Evolutionary conservation across 805 yeast genomes (phyloP).

Genomic region (Metschnikowia borealis): DNA sequence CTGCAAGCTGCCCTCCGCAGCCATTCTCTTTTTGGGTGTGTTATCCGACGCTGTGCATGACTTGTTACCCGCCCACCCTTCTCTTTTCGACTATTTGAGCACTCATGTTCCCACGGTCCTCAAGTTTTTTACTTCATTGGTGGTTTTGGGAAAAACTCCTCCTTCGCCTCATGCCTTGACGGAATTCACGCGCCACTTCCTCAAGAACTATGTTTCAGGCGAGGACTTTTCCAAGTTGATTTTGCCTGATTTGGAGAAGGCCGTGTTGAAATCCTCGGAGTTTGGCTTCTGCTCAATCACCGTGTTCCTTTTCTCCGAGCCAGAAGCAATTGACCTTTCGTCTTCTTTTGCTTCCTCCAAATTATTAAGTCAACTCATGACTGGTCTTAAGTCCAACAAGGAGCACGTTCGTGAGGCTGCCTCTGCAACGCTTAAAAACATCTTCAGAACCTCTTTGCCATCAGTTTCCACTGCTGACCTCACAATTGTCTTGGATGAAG

Average conservation of each 20-base stretch:
- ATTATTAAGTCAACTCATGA: slow-evolving; percentile 46
- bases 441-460: slow-evolving; percentile 20
- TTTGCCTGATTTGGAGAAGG: slow-evolving; percentile 65
- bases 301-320: slow-evolving; percentile 42
- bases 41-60: slow-evolving; percentile 22
- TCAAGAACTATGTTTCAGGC: slow-evolving; percentile 38
- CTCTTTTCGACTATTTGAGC: slow-evolving; percentile 10
- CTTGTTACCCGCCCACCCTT: slow-evolving; percentile 25
- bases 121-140: slow-evolving; percentile 32
- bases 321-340: slow-evolving; percentile 37
- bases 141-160: slow-evolving; percentile 43
- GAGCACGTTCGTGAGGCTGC: slow-evolving; percentile 56
- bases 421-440: slow-evolving; percentile 26
- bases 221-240: slow-evolving; percentile 36
- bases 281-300: slow-evolving; percentile 53
- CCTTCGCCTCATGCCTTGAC: slow-evolving; percentile 33
- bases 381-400: slow-evolving; percentile 68
- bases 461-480: slow-evolving; percentile 19
- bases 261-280: slow-evolving; percentile 77
- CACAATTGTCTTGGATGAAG: slow-evolving; percentile 45
- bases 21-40: slow-evolving; percentile 23
- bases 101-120: slow-evolving; percentile 16
- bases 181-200: slow-evolving; percentile 40
- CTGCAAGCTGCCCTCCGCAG: slow-evolving; percentile 8
- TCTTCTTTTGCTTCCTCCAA: slow-evolving; percentile 35